A percentile compares a stretch with the other conserved stretches of the same genome.
phyloP scores from a whole-genome alignment of 2,329 filamentous ascomycete genomes.

The Clathrospora elynae region DNA sequence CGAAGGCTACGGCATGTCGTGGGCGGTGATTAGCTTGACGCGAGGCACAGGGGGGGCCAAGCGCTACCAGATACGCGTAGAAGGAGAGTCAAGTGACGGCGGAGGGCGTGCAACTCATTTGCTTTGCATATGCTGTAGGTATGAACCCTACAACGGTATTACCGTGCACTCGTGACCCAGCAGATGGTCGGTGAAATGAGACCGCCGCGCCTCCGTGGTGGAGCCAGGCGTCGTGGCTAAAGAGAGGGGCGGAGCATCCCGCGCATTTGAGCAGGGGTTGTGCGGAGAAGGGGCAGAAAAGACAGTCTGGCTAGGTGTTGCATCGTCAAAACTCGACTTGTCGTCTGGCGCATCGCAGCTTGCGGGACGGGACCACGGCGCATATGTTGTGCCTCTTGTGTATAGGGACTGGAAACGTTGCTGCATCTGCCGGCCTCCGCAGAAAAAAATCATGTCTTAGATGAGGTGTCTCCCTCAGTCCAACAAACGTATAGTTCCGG shows the following conservation, averaged over 20 bases:
- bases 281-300: constrained; percentile 4
- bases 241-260: constrained; percentile 16
- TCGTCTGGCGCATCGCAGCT: constrained; percentile 10
- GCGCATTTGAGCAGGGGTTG: constrained; percentile 20
- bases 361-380: constrained; percentile 14
- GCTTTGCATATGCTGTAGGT: constrained; percentile 16
- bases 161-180: no score
- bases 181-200: constrained; percentile 34
- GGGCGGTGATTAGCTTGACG: constrained; percentile 7
- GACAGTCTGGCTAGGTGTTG: constrained; percentile 15
- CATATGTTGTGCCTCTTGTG: constrained; percentile 10
- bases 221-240: constrained; percentile 9
- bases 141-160: no score
- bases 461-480: no score
- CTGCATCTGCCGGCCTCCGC: constrained; percentile 11
- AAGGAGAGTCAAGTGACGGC: constrained; percentile 15
- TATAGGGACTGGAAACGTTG: constrained; percentile 13
- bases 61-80: constrained; percentile 1
- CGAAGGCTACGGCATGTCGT: constrained; percentile 16
- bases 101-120: constrained; percentile 17
- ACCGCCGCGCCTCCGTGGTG: constrained; percentile 31
- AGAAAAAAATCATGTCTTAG: no score
- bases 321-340: no score
- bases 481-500: no score
- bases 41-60: constrained; percentile 15